Evolutionary conservation across 768 basidiomycete species (phyloP).

Genomic region (Cyclocybe cylindracea): DNA sequence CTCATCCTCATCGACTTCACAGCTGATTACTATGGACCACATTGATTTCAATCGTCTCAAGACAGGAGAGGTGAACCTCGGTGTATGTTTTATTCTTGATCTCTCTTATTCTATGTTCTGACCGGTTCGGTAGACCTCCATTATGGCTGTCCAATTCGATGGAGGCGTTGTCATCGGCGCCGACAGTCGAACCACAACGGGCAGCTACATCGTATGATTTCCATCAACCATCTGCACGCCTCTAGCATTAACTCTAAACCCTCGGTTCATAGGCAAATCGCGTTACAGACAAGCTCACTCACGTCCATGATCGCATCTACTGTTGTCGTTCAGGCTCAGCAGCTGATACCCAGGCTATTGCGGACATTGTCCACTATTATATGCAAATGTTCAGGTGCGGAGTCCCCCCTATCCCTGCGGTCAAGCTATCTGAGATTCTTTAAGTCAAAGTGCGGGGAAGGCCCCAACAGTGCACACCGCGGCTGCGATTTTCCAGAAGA

Average conservation of each 20-base stretch:
- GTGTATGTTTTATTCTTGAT: conserved; percentile 54
- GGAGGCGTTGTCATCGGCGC: conserved; percentile 96
- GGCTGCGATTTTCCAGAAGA: conserved; percentile 78
- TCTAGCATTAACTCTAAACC: conserved; percentile 5
- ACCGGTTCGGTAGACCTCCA: conserved; percentile 72
- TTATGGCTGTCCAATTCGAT: conserved; percentile 98
- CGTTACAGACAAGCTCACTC: conserved; percentile 97
- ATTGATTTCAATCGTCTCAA: conserved; percentile 90
- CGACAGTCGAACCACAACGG: conserved; percentile 96
- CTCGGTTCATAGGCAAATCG: conserved; percentile 75
- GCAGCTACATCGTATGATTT: conserved; percentile 85
- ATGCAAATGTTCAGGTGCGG: conserved; percentile 76
- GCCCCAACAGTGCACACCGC: conserved; percentile 82
- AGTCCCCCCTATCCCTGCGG: neutral
- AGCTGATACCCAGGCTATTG: conserved; percentile 96
- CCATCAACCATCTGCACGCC: neutral
- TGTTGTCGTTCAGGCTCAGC: conserved; percentile 99
- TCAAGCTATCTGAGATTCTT: conserved; percentile 6
- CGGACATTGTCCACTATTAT: conserved; percentile 85
- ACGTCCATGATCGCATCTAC: conserved; percentile 97
- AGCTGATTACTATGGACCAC: conserved; percentile 48
- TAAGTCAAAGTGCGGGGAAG: conserved; percentile 57
- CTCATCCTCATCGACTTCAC: conserved; percentile 14
- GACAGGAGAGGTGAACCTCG: conserved; percentile 94
- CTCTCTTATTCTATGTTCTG: conserved; percentile 1